Evolutionary conservation across 2,329 filamentous ascomycete genomes (phyloP).

Genomic region (Aureobasidium sp.): DNA sequence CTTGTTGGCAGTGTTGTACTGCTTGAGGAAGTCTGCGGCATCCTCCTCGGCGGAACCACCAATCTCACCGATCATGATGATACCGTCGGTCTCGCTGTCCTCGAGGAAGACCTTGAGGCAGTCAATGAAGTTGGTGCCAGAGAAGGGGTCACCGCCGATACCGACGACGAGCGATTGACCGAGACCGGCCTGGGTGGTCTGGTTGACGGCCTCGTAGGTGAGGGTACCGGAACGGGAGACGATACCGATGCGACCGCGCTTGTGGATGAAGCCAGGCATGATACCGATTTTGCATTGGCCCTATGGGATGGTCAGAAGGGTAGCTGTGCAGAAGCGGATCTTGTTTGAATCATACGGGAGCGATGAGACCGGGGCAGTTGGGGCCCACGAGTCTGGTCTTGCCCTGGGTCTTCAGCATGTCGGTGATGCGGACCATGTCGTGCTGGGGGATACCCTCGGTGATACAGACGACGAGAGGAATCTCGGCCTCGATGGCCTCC

Average conservation of each 20-base stretch:
- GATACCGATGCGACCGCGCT: conserved; percentile 96
- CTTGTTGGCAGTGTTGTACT: conserved; percentile 88
- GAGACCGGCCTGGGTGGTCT: conserved; percentile 93
- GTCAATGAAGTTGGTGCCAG: conserved; percentile 99
- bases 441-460: conserved; percentile 98
- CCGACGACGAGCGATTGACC: conserved; percentile 97
- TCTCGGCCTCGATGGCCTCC: conserved; percentile 88
- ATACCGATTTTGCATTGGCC: conserved; percentile 99
- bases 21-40: conserved; percentile 89
- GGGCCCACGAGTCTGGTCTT: conserved; percentile 96
- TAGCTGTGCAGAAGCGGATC: not conserved
- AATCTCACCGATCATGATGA: conserved; percentile 99
- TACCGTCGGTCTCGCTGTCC: conserved; percentile 93
- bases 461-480: conserved; percentile 93
- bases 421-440: conserved; percentile 98
- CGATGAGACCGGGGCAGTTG: conserved; percentile 98
- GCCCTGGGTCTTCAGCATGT: conserved; percentile 93
- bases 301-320: conserved; percentile 29
- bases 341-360: conserved; percentile 43
- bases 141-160: conserved; percentile 97
- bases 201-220: conserved; percentile 99
- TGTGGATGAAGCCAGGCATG: conserved; percentile 99
- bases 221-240: conserved; percentile 97
- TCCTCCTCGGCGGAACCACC: conserved; percentile 97
- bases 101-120: conserved; percentile 95